phyloP scores from a whole-genome alignment of 768 basidiomycete genomes.

The Paxillus rubicundulus region DNA sequence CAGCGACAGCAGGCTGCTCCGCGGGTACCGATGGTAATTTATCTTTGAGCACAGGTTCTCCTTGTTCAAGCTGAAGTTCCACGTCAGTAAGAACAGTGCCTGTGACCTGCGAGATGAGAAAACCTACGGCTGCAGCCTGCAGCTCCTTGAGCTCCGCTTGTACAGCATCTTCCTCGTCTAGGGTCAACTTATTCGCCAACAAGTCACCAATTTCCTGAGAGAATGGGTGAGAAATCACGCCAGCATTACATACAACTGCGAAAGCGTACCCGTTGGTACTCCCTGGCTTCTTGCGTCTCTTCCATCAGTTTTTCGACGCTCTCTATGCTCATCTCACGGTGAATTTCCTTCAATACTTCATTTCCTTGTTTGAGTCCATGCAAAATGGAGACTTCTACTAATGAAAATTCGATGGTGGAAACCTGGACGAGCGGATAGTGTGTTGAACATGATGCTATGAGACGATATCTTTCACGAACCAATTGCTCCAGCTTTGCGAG shows the following conservation, averaged over 20 bases:
- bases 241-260: not conserved
- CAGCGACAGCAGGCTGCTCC: constrained; percentile 36
- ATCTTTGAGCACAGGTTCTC: constrained; percentile 27
- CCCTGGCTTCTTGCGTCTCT: constrained; percentile 89
- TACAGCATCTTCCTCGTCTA: constrained; percentile 93
- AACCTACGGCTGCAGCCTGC: constrained; percentile 59
- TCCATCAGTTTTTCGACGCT: constrained; percentile 92
- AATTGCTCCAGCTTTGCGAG: constrained; percentile 86
- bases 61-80: constrained; percentile 31
- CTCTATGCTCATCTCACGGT: constrained; percentile 90
- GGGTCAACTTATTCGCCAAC: constrained; percentile 73
- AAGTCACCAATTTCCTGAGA: constrained; percentile 87
- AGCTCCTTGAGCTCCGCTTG: constrained; percentile 76
- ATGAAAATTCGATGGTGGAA: constrained; percentile 93
- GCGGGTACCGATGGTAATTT: constrained; percentile 57
- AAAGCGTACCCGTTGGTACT: constrained; percentile 75
- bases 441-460: not conserved
- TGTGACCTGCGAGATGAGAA: not conserved
- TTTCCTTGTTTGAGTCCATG: constrained; percentile 94
- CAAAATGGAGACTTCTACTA: constrained; percentile 88
- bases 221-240: not conserved
- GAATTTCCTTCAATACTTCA: constrained; percentile 89
- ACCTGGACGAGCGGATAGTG: constrained; percentile 51
- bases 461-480: constrained; percentile 42
- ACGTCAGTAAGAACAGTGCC: not conserved